Percentiles rank a stretch among this genome's conserved stretches.
Conservation (phyloP, 2,329 filamentous ascomycete species). For the Pseudogymnoascus sp. region DNA sequence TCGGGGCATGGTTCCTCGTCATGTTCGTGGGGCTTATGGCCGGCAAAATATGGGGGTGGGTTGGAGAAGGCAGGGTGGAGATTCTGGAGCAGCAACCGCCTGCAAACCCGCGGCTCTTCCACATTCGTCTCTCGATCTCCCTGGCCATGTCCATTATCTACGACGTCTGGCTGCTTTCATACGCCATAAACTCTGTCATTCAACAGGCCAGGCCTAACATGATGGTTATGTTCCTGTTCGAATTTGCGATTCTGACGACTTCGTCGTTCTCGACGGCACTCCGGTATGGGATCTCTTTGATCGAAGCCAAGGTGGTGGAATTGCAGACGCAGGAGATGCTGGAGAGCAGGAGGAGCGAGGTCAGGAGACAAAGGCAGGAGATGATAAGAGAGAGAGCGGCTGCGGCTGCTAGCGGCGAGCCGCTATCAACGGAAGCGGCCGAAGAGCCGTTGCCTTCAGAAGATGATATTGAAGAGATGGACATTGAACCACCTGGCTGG, state of each 20-base stretch:
- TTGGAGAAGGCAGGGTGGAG: constrained; percentile 89
- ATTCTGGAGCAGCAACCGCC: constrained; percentile 92
- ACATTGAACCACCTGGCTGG: constrained; percentile 93
- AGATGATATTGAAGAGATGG: constrained; percentile 81
- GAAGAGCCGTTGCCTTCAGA: constrained; percentile 45
- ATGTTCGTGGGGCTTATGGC: constrained; percentile 94
- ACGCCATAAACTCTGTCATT: constrained; percentile 75
- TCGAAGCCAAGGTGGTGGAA: constrained; percentile 68
- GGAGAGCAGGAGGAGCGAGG: constrained; percentile 59
- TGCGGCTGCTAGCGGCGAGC: constrained; percentile 36
- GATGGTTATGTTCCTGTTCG: constrained; percentile 99
- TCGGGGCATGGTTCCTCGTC: constrained; percentile 87
- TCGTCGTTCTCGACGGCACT: constrained; percentile 71
- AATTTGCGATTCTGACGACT: constrained; percentile 82
- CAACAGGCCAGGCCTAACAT: constrained; percentile 87
- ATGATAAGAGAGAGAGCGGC: constrained; percentile 35
- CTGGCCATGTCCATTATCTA: constrained; percentile 72
- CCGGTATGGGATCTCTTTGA: constrained; percentile 70
- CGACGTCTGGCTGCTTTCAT: constrained; percentile 71
- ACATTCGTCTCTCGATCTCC: constrained; percentile 71
- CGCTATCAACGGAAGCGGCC: constrained; percentile 31
- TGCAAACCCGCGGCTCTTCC: constrained; percentile 79
- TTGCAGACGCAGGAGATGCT: constrained; percentile 66
- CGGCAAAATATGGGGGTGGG: constrained; percentile 98
- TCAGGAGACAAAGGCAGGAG: constrained; percentile 50